Percentiles rank a stretch among this genome's conserved stretches.
phyloP scores from a whole-genome alignment of 345 rosid species.

The Bruguiera parviflora region DNA sequence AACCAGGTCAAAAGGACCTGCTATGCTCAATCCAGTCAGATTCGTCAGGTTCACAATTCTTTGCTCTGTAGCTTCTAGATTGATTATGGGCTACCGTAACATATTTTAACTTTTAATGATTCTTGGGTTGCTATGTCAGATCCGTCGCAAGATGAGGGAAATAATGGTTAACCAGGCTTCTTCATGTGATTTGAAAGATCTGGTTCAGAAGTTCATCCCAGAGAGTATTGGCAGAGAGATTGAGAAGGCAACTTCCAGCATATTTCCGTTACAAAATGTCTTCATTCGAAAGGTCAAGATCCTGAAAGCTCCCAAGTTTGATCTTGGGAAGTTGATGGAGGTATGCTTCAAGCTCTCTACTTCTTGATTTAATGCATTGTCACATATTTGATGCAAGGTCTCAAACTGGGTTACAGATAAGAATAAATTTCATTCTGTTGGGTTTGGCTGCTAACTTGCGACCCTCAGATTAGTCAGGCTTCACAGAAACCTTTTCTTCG shows the following conservation, averaged over 20 bases:
- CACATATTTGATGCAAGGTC: not conserved
- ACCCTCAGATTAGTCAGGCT: not conserved
- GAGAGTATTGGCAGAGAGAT: slow-evolving; percentile 30
- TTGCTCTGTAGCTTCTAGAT: not conserved
- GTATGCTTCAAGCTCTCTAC: slow-evolving; percentile 6
- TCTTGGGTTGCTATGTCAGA: slow-evolving; percentile 6
- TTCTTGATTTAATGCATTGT: not conserved
- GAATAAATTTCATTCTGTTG: no score
- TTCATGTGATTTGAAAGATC: slow-evolving; percentile 27
- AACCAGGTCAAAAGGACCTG: slow-evolving; percentile 33
- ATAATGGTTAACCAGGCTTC: slow-evolving; percentile 27
- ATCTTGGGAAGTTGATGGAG: slow-evolving; percentile 35
- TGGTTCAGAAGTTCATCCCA: slow-evolving; percentile 27
- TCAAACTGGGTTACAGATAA: not conserved
- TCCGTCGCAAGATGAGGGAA: slow-evolving; percentile 34
- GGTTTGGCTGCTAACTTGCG: no score
- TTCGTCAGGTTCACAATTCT: slow-evolving; percentile 20
- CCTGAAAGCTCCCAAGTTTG: slow-evolving; percentile 33
- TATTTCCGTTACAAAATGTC: slow-evolving; percentile 29
- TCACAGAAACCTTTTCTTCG: not conserved
- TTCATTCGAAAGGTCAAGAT: slow-evolving; percentile 33
- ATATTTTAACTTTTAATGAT: not conserved
- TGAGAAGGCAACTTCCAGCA: slow-evolving; percentile 27
- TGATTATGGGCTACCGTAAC: not conserved
- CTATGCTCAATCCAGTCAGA: slow-evolving; percentile 34